These are phyloP conservation scores for Yarrowia sp. DNA, from an alignment of 805 yeast species.

Conservation along the genomic window DNA sequence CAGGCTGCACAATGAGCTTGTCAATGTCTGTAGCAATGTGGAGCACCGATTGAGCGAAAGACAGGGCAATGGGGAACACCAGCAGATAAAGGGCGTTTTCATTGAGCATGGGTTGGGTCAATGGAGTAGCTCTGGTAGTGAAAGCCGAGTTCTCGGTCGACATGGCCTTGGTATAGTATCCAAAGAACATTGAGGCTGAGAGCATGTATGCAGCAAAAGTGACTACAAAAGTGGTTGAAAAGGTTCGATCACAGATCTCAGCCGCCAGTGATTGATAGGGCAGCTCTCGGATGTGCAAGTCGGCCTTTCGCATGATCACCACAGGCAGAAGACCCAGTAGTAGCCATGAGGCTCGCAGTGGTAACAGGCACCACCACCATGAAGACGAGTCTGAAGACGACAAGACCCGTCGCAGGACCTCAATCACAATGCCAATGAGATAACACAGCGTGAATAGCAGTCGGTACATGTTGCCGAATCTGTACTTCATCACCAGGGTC, in stretches of 20 bases:
- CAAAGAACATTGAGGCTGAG: constrained; percentile 25
- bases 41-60: constrained; percentile 14
- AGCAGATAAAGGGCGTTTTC: constrained; percentile 15
- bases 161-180: constrained; percentile 30
- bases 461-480: constrained; percentile 36
- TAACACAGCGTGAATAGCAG: constrained; percentile 22
- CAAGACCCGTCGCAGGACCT: neutral
- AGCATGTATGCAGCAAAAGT: constrained; percentile 14
- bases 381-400: constrained; percentile 6
- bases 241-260: constrained; percentile 27
- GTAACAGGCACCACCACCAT: constrained; percentile 37
- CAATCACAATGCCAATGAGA: constrained; percentile 17
- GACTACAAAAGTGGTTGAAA: constrained; percentile 27
- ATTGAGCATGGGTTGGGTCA: constrained; percentile 38
- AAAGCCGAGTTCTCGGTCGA: constrained; percentile 17
- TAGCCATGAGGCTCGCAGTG: constrained; percentile 24
- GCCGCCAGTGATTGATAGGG: constrained; percentile 39
- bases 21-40: constrained; percentile 28
- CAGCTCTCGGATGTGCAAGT: constrained; percentile 39
- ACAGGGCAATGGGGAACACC: constrained; percentile 32
- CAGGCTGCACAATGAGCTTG: constrained; percentile 23
- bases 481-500: constrained; percentile 26
- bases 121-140: constrained; percentile 2
- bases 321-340: constrained; percentile 38
- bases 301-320: constrained; percentile 41